Evolutionary conservation across 345 rosid species (phyloP), one percentile per base, ranked within the genome.

Genomic region (Chamaenerion angustifolium): DNA sequence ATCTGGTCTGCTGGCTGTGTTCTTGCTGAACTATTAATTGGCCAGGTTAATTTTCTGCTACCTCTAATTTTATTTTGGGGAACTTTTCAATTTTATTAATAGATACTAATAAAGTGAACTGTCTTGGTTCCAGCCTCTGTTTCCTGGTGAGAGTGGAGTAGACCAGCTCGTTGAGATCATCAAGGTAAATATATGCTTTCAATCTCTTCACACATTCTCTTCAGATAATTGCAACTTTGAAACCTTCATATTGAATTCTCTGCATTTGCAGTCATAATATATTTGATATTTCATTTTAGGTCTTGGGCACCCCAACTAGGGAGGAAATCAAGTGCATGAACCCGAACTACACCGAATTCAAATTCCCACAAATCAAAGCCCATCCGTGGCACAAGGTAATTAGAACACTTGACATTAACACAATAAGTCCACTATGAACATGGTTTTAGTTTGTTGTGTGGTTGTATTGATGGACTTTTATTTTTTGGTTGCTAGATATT

Each of bases 251-350:
- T 31, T 5, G 40, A 1, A 10, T 23, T 21, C 3, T 54, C 42
- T 52, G 12, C 46, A 54, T 49, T 18, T 53, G 27, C 19, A 23
- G 48, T 13, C 19, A 41, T 21, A 17, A 52, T n/a, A 6, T 18
- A 42, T 16, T 46, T 0, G 4, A 6, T 44, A 12, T 55, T 48
- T 12, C 48, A 59, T 66, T 37, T 11, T 67, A 90, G 98, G 89
- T 90, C 46, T 72, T 90, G 71, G 98, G 98, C 46, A 90, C 98
- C 52, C 98, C 98, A 46, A 90, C 98, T 0, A 76, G 98, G 65
- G 98, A 90, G 73, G 98, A 90, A 76, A 90, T 90, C 49, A 86
- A 86, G 59, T 90, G 98, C 80, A 92, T 92, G 98, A 92, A 92
- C 49, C 98, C 98, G 15, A 81, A 87, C 55, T 92, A 92, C 63